These are phyloP conservation scores for Pyrenula aspistea DNA, from an alignment of 495 filamentous ascomycete genomes.

Conservation along the genomic window DNA sequence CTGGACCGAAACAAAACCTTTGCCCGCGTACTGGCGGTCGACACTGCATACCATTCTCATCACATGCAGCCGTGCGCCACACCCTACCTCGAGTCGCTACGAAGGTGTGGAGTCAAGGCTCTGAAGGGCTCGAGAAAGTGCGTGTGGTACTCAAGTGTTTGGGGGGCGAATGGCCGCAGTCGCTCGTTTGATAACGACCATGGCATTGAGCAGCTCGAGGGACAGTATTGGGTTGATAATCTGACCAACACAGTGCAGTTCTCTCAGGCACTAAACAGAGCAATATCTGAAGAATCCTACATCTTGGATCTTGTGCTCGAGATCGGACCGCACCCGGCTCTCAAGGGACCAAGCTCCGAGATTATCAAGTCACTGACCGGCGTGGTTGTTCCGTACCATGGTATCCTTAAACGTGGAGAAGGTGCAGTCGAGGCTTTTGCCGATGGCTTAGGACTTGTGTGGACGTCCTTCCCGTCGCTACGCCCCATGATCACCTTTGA, in stretches of 20 bases:
- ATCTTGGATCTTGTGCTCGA: slow-evolving; percentile 26
- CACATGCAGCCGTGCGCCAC: slow-evolving; percentile 20
- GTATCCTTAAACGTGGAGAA: slow-evolving; percentile 1
- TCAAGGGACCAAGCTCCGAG: slow-evolving; percentile 47
- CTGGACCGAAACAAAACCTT: slow-evolving; percentile 16
- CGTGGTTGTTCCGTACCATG: slow-evolving; percentile 2
- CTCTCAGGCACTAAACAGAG: slow-evolving; percentile 5
- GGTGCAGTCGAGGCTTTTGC: slow-evolving; percentile 3
- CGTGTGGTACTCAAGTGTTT: background rate
- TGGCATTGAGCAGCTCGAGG: background rate
- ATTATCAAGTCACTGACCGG: slow-evolving; percentile 10
- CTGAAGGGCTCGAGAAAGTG: background rate
- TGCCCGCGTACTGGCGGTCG: slow-evolving; percentile 32
- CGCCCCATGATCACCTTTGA: slow-evolving; percentile 14
- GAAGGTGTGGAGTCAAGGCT: background rate
- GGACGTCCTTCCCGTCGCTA: slow-evolving; percentile 11
- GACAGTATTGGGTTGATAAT: slow-evolving; percentile 15
- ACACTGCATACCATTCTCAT: slow-evolving; percentile 26
- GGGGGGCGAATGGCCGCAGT: background rate
- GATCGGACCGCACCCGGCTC: slow-evolving; percentile 48
- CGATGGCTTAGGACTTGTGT: slow-evolving; percentile 6
- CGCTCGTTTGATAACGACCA: slow-evolving; percentile 1
- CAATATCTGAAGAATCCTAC: slow-evolving; percentile 5
- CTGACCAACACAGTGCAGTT: slow-evolving; percentile 13
- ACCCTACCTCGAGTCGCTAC: background rate